Conservation (phyloP, 441 rosid genomes). For the Cnidoscolus chayamansa region DNA sequence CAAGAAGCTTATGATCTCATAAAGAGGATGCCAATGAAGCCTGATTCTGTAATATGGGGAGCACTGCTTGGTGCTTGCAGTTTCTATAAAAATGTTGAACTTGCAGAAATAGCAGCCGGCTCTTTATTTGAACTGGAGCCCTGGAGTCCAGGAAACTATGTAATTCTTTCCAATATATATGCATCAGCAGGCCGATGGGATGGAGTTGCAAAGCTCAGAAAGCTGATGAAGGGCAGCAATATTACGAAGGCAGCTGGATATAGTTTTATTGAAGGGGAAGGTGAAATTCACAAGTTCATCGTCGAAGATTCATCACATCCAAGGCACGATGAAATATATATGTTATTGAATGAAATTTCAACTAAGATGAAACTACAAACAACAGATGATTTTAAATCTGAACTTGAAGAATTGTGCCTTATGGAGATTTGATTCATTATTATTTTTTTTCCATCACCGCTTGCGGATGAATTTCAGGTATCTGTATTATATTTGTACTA, state of each 20-base stretch:
- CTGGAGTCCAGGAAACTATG: constrained; percentile 53
- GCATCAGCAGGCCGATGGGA: constrained; percentile 49
- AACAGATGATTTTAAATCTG: constrained; percentile 27
- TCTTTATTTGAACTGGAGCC: constrained; percentile 58
- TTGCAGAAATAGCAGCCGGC: constrained; percentile 63
- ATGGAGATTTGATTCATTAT: constrained; percentile 14
- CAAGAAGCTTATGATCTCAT: constrained; percentile 60
- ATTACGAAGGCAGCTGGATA: constrained; percentile 70
- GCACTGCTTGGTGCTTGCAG: constrained; percentile 74
- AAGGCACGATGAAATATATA: constrained; percentile 45
- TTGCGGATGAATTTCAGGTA: not conserved
- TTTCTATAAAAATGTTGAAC: constrained; percentile 54
- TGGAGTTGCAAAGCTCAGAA: constrained; percentile 62
- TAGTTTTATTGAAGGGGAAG: constrained; percentile 58
- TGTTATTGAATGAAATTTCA: constrained; percentile 37
- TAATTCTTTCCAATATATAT: constrained; percentile 45
- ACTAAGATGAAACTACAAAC: constrained; percentile 38
- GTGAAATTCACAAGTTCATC: constrained; percentile 57
- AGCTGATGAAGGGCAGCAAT: constrained; percentile 57
- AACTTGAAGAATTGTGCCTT: constrained; percentile 31
- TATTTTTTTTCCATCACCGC: not conserved
- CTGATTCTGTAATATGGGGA: constrained; percentile 70
- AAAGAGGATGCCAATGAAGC: constrained; percentile 64
- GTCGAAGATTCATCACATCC: constrained; percentile 66
- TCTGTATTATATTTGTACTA: not conserved